Evolutionary conservation across 495 filamentous ascomycete genomes (phyloP).

Genomic region (Xylaria bambusicola): DNA sequence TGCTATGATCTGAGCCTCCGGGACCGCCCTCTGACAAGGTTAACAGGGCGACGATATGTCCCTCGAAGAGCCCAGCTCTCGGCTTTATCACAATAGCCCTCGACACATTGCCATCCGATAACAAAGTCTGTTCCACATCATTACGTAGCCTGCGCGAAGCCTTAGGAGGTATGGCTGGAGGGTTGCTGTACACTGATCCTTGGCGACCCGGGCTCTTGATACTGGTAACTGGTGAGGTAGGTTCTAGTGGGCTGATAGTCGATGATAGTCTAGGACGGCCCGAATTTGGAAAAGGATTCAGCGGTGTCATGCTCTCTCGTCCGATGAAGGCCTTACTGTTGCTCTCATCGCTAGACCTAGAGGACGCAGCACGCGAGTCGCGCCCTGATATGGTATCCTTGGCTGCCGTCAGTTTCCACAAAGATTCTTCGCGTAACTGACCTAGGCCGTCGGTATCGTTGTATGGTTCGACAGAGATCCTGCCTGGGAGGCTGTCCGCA

Average conservation of each 20-base stretch:
- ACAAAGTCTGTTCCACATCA: constrained; percentile 26
- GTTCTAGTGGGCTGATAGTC: constrained; percentile 17
- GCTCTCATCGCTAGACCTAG: constrained; percentile 43
- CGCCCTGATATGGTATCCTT: constrained; percentile 8
- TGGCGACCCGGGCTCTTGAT: constrained; percentile 2
- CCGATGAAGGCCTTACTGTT: constrained; percentile 44
- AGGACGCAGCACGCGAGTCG: constrained; percentile 22
- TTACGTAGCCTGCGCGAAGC: constrained; percentile 24
- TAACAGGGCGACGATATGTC: constrained; percentile 44
- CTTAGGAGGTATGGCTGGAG: constrained; percentile 22
- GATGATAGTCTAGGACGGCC: constrained; percentile 7
- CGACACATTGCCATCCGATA: constrained; percentile 27
- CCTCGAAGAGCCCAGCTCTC: constrained; percentile 50
- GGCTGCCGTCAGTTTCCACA: not conserved
- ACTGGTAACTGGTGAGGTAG: constrained; percentile 12
- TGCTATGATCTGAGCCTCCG: constrained; percentile 11
- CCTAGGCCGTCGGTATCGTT: not conserved
- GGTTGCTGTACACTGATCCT: constrained; percentile 8
- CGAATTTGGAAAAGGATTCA: constrained; percentile 4
- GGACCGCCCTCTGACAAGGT: constrained; percentile 35
- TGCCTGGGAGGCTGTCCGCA: not conserved
- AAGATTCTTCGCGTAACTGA: constrained; percentile 2
- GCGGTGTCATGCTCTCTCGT: constrained; percentile 30
- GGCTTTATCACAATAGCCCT: constrained; percentile 44
- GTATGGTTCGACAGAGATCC: not conserved